These are phyloP conservation scores for Amesomyces nigricolor DNA, from an alignment of 2,329 filamentous ascomycete genomes.

Conservation along the genomic window DNA sequence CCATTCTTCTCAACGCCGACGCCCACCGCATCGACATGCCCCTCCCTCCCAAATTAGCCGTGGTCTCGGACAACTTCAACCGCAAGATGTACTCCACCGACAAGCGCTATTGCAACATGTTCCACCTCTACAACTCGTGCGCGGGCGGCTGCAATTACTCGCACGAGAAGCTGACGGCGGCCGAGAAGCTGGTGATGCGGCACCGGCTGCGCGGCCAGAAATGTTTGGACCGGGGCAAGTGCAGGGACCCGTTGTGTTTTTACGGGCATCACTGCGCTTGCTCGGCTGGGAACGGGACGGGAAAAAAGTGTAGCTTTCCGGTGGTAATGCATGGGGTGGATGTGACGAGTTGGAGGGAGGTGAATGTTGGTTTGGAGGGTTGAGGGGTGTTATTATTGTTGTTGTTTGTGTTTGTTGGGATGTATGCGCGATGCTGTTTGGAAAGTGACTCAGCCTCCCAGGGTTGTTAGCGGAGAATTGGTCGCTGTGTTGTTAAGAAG, in stretches of 20 bases:
- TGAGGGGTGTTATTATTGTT: not conserved
- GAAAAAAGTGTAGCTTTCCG: conserved; percentile 10
- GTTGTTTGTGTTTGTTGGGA: not conserved
- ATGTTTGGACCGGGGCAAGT: conserved; percentile 10
- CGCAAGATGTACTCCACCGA: conserved; percentile 5
- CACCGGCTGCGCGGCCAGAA: conserved; percentile 10
- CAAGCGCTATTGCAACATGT: conserved; percentile 17
- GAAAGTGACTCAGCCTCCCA: no score
- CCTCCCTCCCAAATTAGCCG: conserved; percentile 3
- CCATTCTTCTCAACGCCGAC: conserved; percentile 13
- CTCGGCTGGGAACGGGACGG: not conserved
- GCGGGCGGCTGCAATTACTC: conserved; percentile 1
- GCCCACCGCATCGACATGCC: conserved; percentile 13
- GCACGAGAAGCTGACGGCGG: conserved; percentile 3
- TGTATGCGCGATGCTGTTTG: not conserved
- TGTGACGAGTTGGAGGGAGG: conserved; percentile 11
- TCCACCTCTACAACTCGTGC: conserved; percentile 10
- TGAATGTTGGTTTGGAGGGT: not conserved
- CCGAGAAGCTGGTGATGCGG: conserved; percentile 16
- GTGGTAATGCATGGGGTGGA: conserved; percentile 12
- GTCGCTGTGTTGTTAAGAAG: no score
- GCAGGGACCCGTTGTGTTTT: conserved; percentile 12
- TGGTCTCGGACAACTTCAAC: conserved; percentile 1
- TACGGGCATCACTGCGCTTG: conserved; percentile 18
- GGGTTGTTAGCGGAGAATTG: no score